phyloP scores from a whole-genome alignment of 805 yeast species.

The Saccharomycopsis vini region DNA sequence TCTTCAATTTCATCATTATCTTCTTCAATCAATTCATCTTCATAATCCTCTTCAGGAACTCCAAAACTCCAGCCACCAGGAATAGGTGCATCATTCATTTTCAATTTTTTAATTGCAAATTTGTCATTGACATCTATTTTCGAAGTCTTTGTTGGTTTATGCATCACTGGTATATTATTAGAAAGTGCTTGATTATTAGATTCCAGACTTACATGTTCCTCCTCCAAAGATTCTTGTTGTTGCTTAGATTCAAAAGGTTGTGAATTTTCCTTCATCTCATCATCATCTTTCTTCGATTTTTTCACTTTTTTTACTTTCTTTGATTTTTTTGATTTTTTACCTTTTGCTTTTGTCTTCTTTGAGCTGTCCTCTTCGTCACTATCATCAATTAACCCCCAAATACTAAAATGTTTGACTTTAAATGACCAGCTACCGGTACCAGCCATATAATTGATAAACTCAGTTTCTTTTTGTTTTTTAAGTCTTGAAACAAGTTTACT shows the following conservation, averaged over 20 bases:
- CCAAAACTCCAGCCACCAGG: conserved; percentile 28
- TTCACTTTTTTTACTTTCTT: neutral
- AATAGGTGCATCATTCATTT: conserved; percentile 14
- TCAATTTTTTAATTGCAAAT: conserved; percentile 26
- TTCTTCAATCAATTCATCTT: neutral
- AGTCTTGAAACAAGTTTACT: conserved; percentile 42
- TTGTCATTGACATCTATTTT: conserved; percentile 21
- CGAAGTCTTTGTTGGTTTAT: too few relatives aligned
- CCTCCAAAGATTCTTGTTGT: too few relatives aligned
- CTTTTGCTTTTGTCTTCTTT: neutral
- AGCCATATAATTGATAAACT: conserved; percentile 73
- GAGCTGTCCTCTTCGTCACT: conserved; percentile 39
- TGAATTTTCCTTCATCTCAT: neutral
- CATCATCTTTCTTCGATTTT: neutral
- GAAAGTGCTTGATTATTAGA: too few relatives aligned
- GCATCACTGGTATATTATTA: too few relatives aligned
- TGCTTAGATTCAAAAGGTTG: neutral
- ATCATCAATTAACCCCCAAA: conserved; percentile 80
- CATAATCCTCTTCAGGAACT: neutral
- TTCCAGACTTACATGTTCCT: too few relatives aligned
- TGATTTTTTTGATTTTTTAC: neutral
- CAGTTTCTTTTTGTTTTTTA: conserved; percentile 56
- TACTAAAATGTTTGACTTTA: conserved; percentile 82
- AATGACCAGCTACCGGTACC: conserved; percentile 69
- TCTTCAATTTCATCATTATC: conserved; percentile 3